phyloP scores from a whole-genome alignment of 2,329 filamentous ascomycete species.

The Davidsoniella eucalypti region DNA sequence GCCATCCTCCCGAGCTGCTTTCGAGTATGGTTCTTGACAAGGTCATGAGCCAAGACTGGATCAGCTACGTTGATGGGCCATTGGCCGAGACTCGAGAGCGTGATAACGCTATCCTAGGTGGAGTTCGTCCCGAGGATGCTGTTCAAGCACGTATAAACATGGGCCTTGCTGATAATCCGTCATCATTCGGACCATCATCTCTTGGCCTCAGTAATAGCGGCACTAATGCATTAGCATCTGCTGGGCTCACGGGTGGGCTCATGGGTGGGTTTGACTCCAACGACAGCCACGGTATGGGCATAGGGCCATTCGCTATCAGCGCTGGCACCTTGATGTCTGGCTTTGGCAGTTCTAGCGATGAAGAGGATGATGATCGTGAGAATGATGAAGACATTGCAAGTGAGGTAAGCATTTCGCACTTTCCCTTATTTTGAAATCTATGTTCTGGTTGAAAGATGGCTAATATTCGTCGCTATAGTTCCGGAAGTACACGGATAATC shows the following conservation, averaged over 20 bases:
- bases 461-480: conserved; percentile 27
- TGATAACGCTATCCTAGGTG: conserved; percentile 95
- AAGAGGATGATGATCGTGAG: conserved; percentile 90
- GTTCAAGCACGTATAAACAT: conserved; percentile 49
- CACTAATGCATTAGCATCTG: conserved; percentile 61
- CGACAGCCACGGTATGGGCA: conserved; percentile 37
- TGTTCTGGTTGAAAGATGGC: background rate
- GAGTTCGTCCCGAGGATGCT: conserved; percentile 80
- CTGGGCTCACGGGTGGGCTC: conserved; percentile 61
- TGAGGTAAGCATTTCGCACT: conserved; percentile 38
- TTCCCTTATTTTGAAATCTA: background rate
- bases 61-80: conserved; percentile 84
- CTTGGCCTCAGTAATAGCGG: conserved; percentile 21
- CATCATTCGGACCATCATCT: conserved; percentile 23
- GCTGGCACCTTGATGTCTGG: conserved; percentile 67
- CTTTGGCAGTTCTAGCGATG: conserved; percentile 87
- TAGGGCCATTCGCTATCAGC: conserved; percentile 56
- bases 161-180: conserved; percentile 26
- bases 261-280: conserved; percentile 41
- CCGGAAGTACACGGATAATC: conserved; percentile 39
- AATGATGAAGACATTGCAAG: conserved; percentile 52
- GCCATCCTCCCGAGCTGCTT: conserved; percentile 74
- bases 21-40: conserved; percentile 73
- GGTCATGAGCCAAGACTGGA: conserved; percentile 81
- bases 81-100: conserved; percentile 85